Evolutionary conservation across 2,329 filamentous ascomycete species (phyloP).

Genomic region (Ilyonectria mors-panacis): DNA sequence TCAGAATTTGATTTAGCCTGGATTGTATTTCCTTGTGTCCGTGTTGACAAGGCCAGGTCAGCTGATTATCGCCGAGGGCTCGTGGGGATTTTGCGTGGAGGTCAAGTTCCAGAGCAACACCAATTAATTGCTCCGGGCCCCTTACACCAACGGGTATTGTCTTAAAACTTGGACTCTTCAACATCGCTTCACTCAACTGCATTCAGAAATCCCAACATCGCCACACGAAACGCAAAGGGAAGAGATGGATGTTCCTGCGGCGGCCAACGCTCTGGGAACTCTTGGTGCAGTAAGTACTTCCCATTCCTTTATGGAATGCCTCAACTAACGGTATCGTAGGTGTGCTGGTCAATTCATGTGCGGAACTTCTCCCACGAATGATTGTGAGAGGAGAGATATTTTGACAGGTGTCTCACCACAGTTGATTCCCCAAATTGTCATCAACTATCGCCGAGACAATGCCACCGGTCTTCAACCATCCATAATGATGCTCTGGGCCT

Average conservation of each 20-base stretch:
- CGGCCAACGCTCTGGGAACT: constrained; percentile 72
- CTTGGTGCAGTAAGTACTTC: constrained; percentile 65
- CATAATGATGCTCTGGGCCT: constrained; percentile 82
- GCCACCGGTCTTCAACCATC: constrained; percentile 75
- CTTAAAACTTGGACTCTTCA: too few species aligned
- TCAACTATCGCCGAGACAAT: constrained; percentile 77
- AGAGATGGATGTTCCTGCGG: constrained; percentile 67
- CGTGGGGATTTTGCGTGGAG: too few species aligned
- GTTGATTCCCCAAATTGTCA: constrained; percentile 78
- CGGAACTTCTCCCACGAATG: constrained; percentile 19
- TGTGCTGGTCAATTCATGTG: constrained; percentile 79
- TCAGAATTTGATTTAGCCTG: too few species aligned
- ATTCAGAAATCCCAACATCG: too few species aligned
- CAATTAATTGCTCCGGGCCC: too few species aligned
- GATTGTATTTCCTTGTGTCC: too few species aligned
- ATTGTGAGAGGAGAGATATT: neutral
- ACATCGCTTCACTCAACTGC: too few species aligned
- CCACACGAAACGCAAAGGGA: too few species aligned
- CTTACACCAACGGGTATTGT: too few species aligned
- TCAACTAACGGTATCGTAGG: constrained; percentile 31
- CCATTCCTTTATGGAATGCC: neutral
- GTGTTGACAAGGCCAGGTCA: too few species aligned
- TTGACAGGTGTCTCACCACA: constrained; percentile 48
- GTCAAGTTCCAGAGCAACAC: too few species aligned
- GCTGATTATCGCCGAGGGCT: too few species aligned